These are phyloP conservation scores for Boechera stricta DNA, from an alignment of 345 rosid genomes.

Conservation along the genomic window DNA sequence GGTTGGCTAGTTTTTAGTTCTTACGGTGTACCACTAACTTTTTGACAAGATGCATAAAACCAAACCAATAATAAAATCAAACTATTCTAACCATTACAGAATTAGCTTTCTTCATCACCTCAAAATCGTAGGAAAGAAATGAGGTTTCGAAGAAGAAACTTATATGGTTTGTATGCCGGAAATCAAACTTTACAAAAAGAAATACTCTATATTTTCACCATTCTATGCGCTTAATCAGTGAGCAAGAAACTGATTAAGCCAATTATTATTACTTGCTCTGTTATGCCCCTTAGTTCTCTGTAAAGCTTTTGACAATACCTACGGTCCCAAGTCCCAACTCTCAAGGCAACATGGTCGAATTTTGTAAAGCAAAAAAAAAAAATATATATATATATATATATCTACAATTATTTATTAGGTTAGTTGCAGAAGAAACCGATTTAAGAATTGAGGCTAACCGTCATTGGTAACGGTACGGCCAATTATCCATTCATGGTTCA, in stretches of 20 bases:
- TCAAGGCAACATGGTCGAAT: background rate
- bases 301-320: background rate
- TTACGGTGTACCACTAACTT: too few species aligned
- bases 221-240: background rate
- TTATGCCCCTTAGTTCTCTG: background rate
- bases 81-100: too few species aligned
- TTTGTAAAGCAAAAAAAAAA: background rate
- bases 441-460: background rate
- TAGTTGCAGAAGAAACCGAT: constrained; percentile 1
- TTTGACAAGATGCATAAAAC: too few species aligned
- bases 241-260: background rate
- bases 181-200: too few species aligned
- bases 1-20: too few species aligned
- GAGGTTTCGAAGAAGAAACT: too few species aligned
- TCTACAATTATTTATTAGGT: background rate
- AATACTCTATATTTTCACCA: too few species aligned
- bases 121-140: too few species aligned
- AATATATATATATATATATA: background rate
- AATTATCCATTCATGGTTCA: constrained; percentile 2
- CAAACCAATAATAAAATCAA: too few species aligned
- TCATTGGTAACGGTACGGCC: constrained; percentile 19
- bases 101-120: too few species aligned
- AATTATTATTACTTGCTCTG: background rate
- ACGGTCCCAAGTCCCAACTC: background rate
- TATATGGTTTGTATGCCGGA: too few species aligned